A percentile compares a stretch with the other conserved stretches of the same genome.
phyloP scores from a whole-genome alignment of 352 stramenopile species.

The Phytophthora capsici region DNA sequence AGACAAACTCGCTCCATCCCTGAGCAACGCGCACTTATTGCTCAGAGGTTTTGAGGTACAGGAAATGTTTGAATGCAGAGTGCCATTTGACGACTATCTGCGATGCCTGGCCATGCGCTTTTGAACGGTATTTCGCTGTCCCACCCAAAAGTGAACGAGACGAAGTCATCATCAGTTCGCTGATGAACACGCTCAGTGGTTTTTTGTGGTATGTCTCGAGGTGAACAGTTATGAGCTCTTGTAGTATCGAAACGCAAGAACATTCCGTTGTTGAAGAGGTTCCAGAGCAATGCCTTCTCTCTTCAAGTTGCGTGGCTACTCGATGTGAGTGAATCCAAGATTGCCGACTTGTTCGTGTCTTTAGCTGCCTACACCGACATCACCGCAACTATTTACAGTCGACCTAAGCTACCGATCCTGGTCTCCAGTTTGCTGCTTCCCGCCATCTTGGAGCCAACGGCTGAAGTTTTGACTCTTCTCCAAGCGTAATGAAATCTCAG shows the following conservation, averaged over 20 bases:
- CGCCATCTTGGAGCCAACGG: conserved; percentile 43
- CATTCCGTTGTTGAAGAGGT: conserved; percentile 52
- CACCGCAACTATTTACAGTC: conserved; percentile 46
- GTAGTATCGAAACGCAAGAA: conserved; percentile 59
- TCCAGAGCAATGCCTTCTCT: conserved; percentile 36
- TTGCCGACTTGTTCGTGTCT: conserved; percentile 63
- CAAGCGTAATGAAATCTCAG: too few relatives aligned
- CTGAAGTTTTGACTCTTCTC: conserved; percentile 47
- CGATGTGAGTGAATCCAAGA: conserved; percentile 47
- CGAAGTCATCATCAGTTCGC: conserved; percentile 55
- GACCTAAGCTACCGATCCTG: conserved; percentile 47
- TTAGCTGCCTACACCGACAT: conserved; percentile 66
- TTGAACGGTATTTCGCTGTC: conserved; percentile 52
- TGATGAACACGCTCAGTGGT: conserved; percentile 48
- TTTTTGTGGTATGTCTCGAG: conserved; percentile 41
- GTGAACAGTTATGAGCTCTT: conserved; percentile 51
- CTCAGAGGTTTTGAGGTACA: conserved; percentile 40
- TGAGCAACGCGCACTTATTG: conserved; percentile 33
- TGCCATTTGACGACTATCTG: conserved; percentile 61
- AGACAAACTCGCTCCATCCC: not conserved
- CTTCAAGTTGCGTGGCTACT: conserved; percentile 53
- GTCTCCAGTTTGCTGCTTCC: conserved; percentile 55
- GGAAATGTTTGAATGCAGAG: conserved; percentile 65
- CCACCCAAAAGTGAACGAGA: conserved; percentile 55
- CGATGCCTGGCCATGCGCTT: conserved; percentile 32